A percentile compares a stretch with the other conserved stretches of the same genome.
These are phyloP conservation scores for Protomyces macrosporus DNA, from an alignment of 1,139 yeast genomes.

Conservation along the genomic window DNA sequence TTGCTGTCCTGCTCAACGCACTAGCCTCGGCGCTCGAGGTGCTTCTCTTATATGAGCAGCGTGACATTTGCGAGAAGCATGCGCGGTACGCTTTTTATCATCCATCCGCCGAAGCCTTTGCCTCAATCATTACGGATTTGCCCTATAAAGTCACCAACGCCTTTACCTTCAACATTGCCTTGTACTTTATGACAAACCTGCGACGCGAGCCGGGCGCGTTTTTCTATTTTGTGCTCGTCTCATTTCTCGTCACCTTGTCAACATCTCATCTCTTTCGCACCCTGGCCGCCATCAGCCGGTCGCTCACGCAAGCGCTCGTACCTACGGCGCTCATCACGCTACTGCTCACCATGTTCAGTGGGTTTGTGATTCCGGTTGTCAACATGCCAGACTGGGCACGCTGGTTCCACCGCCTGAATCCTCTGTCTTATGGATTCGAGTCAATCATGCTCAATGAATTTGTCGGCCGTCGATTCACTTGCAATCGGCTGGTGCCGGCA, in stretches of 20 bases:
- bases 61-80: constrained; percentile 76
- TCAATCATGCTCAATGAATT: constrained; percentile 59
- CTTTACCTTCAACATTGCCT: constrained; percentile 54
- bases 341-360: constrained; percentile 60
- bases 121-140: constrained; percentile 61
- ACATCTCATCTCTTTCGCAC: constrained; percentile 72
- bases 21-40: constrained; percentile 73
- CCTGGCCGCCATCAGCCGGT: constrained; percentile 57
- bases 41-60: constrained; percentile 58
- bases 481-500: constrained; percentile 48
- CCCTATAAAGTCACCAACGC: constrained; percentile 58
- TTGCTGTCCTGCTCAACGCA: constrained; percentile 71
- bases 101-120: constrained; percentile 74
- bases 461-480: constrained; percentile 44
- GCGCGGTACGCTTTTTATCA: constrained; percentile 68
- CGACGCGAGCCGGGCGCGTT: constrained; percentile 64
- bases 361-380: constrained; percentile 52
- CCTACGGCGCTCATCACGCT: constrained; percentile 64
- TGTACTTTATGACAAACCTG: constrained; percentile 64
- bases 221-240: constrained; percentile 58
- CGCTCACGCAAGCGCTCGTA: constrained; percentile 65
- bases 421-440: constrained; percentile 55
- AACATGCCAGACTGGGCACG: constrained; percentile 45
- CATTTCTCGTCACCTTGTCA: constrained; percentile 50
- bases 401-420: constrained; percentile 76